phyloP scores from a whole-genome alignment of 495 filamentous ascomycete genomes.

The Diplogelasinospora grovesii region DNA sequence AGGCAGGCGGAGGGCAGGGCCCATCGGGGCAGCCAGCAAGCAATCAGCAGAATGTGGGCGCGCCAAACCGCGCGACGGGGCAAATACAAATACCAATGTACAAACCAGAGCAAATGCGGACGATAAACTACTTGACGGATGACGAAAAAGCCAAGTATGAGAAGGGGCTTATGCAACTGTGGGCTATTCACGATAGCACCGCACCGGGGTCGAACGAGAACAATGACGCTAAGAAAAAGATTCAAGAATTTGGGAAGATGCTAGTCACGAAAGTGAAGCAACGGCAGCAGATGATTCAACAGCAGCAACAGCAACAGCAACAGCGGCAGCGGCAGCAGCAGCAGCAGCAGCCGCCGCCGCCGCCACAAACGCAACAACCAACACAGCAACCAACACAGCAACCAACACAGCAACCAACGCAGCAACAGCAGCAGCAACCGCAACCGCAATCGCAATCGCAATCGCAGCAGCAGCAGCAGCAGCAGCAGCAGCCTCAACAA shows the following conservation, averaged over 20 bases:
- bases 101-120: conserved; percentile 43
- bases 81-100: conserved; percentile 17
- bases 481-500: neutral
- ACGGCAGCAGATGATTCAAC: conserved; percentile 24
- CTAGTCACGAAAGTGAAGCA: conserved; percentile 48
- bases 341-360: conserved; percentile 10
- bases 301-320: conserved; percentile 18
- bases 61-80: conserved; percentile 6
- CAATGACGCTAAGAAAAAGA: conserved; percentile 54
- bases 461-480: conserved; percentile 4
- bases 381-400: conserved; percentile 14
- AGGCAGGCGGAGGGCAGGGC: conserved; percentile 26
- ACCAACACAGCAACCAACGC: conserved; percentile 8
- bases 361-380: conserved; percentile 6
- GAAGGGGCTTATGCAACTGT: conserved; percentile 53
- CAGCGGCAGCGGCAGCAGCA: conserved; percentile 9
- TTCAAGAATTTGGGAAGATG: conserved; percentile 58
- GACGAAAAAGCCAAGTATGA: conserved; percentile 64
- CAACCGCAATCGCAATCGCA: conserved; percentile 8
- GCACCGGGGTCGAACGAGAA: conserved; percentile 51
- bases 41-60: conserved; percentile 6
- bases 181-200: conserved; percentile 54
- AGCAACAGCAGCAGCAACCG: conserved; percentile 7
- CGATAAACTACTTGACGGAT: conserved; percentile 37
- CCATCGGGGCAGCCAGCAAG: conserved; percentile 17